These are phyloP conservation scores for Ceratocystis colombiana DNA, from an alignment of 2,329 filamentous ascomycete species.

Conservation along the genomic window DNA sequence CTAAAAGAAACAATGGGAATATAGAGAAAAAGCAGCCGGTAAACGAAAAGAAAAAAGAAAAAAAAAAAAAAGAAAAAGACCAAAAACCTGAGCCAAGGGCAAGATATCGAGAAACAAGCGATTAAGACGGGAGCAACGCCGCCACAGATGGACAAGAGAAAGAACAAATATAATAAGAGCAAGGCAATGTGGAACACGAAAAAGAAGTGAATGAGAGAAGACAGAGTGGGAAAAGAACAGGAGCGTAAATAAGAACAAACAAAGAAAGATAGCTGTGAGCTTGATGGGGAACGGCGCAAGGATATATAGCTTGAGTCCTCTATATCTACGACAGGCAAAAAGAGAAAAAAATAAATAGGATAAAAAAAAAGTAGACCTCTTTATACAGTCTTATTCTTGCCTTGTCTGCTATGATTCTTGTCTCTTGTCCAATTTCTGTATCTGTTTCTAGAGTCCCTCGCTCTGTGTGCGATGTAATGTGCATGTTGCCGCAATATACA, in stretches of 20 bases:
- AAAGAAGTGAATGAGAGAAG: not conserved
- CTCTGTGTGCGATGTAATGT: not conserved
- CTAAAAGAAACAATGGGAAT: not conserved
- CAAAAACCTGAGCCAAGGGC: slow-evolving; percentile 11
- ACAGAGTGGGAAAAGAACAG: slow-evolving; percentile 18
- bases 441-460: not conserved
- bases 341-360: not conserved
- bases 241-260: slow-evolving; percentile 4
- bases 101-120: slow-evolving; percentile 27
- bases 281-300: slow-evolving; percentile 7
- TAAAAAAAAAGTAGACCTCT: slow-evolving; percentile 1
- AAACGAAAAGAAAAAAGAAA: not conserved
- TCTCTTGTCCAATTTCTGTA: not conserved
- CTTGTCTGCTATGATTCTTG: not conserved
- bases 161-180: slow-evolving; percentile 10
- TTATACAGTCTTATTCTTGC: not conserved
- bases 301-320: slow-evolving; percentile 9
- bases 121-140: slow-evolving; percentile 25
- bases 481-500: too few relatives aligned
- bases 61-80: not conserved
- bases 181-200: not conserved
- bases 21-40: slow-evolving; percentile 2
- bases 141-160: not conserved
- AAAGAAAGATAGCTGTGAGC: slow-evolving; percentile 2
- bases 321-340: not conserved